Percentiles rank a stretch among this genome's conserved stretches.
Conservation (phyloP, 1,284 basidiomycete genomes). For the Salmacisia buchloeana region DNA sequence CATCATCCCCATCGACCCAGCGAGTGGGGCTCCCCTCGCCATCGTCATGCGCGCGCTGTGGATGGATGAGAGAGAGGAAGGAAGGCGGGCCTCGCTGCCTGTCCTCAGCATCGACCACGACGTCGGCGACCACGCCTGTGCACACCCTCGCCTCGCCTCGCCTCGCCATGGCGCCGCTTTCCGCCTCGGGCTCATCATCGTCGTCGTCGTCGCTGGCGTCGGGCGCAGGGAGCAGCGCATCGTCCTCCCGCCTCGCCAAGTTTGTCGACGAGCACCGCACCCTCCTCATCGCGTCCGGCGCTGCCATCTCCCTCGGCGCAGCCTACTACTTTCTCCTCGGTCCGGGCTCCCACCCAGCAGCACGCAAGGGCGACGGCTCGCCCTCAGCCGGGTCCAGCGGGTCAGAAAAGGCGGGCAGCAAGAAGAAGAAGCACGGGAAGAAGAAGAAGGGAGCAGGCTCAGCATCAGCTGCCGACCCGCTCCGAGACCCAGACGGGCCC, state of each 20-base stretch:
- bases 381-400: constrained; percentile 21
- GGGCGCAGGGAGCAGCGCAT: constrained; percentile 4
- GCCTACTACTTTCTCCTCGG: constrained; percentile 36
- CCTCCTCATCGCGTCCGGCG: constrained; percentile 38
- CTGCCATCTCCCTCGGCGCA: constrained; percentile 31
- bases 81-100: background rate
- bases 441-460: constrained; percentile 23
- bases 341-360: background rate
- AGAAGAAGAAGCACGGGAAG: constrained; percentile 41
- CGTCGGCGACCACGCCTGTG: no score
- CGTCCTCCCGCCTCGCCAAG: constrained; percentile 9
- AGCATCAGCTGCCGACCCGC: constrained; percentile 11
- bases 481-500: constrained; percentile 28
- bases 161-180: constrained; percentile 9
- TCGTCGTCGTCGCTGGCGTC: no score
- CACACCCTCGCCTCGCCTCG: no score
- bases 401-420: constrained; percentile 31
- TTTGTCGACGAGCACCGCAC: constrained; percentile 46
- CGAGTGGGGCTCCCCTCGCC: constrained; percentile 2
- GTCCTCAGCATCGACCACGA: background rate
- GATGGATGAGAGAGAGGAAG: background rate
- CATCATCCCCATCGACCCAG: background rate
- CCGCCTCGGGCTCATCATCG: background rate
- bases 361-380: constrained; percentile 13
- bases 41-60: no score